Base-by-base conservation (phyloP, 495 filamentous ascomycete genomes). In the Corynascus novoguineensis region DNA sequence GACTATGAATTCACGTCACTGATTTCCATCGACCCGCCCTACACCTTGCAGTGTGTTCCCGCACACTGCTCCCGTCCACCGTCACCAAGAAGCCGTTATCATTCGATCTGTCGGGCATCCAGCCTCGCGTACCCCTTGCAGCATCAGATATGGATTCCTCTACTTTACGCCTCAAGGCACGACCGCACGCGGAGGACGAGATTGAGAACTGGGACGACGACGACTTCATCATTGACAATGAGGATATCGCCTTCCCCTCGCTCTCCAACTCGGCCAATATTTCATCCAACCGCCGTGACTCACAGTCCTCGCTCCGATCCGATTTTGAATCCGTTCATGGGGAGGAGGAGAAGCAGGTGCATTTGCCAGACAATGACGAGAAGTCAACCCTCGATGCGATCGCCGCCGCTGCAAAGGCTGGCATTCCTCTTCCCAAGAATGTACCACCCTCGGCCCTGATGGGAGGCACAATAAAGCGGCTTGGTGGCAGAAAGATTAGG, bases 151-250 rank as follows among this genome's bases (percentile, higher is more conserved):
- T 87, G 84, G 78, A 86, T 32, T 55, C 52, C 22, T 55, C 52
- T 58, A 70, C 80, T 31, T 68, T 82, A 61, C 82, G 77, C 12
- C 68, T 83, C 17, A 83, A 81, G 65, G 67, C 74, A 46, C 78
- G 76, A 49, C 78, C 73, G 57, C 71, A 76, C 41, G 76, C 76
- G 17, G 78, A 86, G 50, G 81, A 81, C 38, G 72, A 75, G 19
- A 77, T 90, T 34, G 92, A 97, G 68, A 89, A 83, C 68, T 96
- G 92, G 91, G 90, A 92, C 71, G 87, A 95, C 62, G 89, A 92
- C 66, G 85, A 83, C 61, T 81, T 95, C 62, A 71, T 93, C 53
- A 83, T 92, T 68, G 85, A 86, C 51, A 80, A 81, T 57, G 87
- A 88, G 56, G 83, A 86, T 60, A 73, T 88, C 50, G 81, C 84